Evolutionary conservation across 768 basidiomycete genomes (phyloP).

Genomic region (Lactifluus hygrophoroides): DNA sequence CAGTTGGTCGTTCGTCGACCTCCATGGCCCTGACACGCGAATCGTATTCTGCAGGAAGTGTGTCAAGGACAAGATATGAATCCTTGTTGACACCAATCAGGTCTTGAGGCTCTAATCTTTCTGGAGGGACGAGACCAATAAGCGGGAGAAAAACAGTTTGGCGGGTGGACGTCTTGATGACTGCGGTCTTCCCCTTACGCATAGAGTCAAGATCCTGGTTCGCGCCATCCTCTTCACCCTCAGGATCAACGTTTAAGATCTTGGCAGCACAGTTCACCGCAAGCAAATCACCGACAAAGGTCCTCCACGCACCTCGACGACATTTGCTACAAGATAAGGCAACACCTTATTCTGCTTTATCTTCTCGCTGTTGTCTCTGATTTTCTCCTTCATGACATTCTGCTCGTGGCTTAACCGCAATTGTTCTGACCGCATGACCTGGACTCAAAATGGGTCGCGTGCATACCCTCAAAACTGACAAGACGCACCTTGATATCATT

Average conservation of each 20-base stretch:
- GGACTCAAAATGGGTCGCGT: not conserved
- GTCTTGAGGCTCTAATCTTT: slow-evolving; percentile 83
- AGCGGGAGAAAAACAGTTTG: slow-evolving; percentile 98
- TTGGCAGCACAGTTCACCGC: slow-evolving; percentile 25
- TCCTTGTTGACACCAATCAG: slow-evolving; percentile 99
- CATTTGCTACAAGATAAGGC: slow-evolving; percentile 95
- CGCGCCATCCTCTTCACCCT: slow-evolving; percentile 91
- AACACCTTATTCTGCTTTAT: slow-evolving; percentile 99
- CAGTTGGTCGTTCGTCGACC: slow-evolving; percentile 95
- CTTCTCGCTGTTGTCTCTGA: slow-evolving; percentile 95
- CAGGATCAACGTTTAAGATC: slow-evolving; percentile 93
- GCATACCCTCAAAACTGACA: not conserved
- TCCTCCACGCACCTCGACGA: slow-evolving; percentile 76
- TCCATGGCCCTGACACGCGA: slow-evolving; percentile 99
- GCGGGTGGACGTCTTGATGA: slow-evolving; percentile 97
- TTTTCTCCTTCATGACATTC: slow-evolving; percentile 96
- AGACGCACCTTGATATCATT: slow-evolving; percentile 84
- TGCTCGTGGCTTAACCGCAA: slow-evolving; percentile 89
- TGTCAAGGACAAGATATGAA: slow-evolving; percentile 94
- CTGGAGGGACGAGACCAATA: slow-evolving; percentile 93
- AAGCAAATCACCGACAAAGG: not conserved
- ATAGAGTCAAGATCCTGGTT: slow-evolving; percentile 92
- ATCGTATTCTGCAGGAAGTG: slow-evolving; percentile 93
- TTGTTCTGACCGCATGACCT: slow-evolving; percentile 98
- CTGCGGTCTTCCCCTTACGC: slow-evolving; percentile 96